phyloP scores from a whole-genome alignment of 1,139 yeast species.

The Debaryomycetaceae sp. region DNA sequence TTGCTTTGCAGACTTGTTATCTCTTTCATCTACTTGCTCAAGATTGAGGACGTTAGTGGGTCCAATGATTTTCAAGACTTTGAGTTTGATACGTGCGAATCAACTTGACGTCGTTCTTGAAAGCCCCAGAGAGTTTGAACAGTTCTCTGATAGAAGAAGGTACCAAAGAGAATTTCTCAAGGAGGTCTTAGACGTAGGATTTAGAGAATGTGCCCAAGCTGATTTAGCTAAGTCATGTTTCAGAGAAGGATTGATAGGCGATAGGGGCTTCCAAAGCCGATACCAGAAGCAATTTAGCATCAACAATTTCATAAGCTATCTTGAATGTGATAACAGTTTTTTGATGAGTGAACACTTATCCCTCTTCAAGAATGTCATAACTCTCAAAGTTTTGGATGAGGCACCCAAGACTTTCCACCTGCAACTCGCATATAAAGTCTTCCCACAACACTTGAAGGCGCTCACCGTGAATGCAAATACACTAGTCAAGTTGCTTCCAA shows the following conservation, averaged over 20 bases:
- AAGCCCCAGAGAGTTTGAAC: constrained; percentile 18
- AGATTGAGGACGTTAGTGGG: constrained; percentile 20
- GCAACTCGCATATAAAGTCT: constrained; percentile 2
- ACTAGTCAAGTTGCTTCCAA: constrained; percentile 6
- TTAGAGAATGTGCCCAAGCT: constrained; percentile 16
- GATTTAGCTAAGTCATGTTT: constrained; percentile 22
- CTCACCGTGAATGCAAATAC: constrained; percentile 20
- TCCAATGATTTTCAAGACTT: constrained; percentile 15
- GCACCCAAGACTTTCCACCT: background rate
- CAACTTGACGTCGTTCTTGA: constrained; percentile 27
- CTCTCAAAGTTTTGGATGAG: constrained; percentile 20
- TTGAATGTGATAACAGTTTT: constrained; percentile 24
- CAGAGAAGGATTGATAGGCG: constrained; percentile 13
- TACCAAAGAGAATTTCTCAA: constrained; percentile 20
- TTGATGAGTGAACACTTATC: constrained; percentile 14
- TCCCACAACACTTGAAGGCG: constrained; percentile 6
- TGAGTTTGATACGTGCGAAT: constrained; percentile 26
- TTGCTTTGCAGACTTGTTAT: constrained; percentile 12
- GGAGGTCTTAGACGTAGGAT: constrained; percentile 17
- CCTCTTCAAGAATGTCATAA: constrained; percentile 16
- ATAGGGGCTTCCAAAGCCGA: constrained; percentile 12
- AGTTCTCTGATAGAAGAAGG: constrained; percentile 19
- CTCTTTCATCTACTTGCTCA: constrained; percentile 25
- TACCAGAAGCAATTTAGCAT: constrained; percentile 17
- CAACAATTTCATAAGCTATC: constrained; percentile 18